A percentile compares a stretch with the other conserved stretches of the same genome.
Conservation (phyloP, 106 monocot species). For the Acorus calamus region DNA sequence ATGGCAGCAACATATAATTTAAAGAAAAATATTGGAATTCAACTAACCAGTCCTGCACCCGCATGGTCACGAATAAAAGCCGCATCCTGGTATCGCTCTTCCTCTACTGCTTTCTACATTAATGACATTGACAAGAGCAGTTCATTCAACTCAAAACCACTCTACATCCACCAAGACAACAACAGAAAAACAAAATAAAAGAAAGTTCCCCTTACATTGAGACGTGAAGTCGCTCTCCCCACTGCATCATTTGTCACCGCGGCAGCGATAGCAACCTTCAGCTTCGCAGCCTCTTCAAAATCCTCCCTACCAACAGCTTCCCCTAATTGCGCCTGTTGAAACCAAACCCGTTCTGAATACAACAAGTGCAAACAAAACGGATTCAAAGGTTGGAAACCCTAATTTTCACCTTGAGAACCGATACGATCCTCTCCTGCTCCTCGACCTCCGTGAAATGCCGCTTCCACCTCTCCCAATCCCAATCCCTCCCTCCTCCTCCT, state of each 20-base stretch:
- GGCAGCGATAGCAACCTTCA: slow-evolving; percentile 63
- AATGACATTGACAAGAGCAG: slow-evolving; percentile 13
- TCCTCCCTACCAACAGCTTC: slow-evolving; percentile 72
- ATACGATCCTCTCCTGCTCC: slow-evolving; percentile 62
- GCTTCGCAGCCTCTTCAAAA: slow-evolving; percentile 64
- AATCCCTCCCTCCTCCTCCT: slow-evolving; percentile 31
- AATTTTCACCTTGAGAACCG: slow-evolving; percentile 47
- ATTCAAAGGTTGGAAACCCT: background rate
- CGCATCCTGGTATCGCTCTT: slow-evolving; percentile 77
- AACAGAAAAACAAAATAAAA: slow-evolving; percentile 6
- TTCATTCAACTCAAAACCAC: background rate
- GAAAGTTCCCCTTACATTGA: slow-evolving; percentile 34
- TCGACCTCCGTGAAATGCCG: slow-evolving; percentile 63
- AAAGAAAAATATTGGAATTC: background rate
- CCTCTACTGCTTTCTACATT: slow-evolving; percentile 64
- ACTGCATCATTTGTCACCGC: slow-evolving; percentile 59
- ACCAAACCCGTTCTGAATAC: background rate
- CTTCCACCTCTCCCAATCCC: slow-evolving; percentile 93
- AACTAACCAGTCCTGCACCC: slow-evolving; percentile 81
- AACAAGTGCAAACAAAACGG: slow-evolving; percentile 5
- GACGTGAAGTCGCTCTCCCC: slow-evolving; percentile 48
- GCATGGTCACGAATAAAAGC: slow-evolving; percentile 66
- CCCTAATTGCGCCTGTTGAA: slow-evolving; percentile 53
- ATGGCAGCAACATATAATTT: background rate
- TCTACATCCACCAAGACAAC: background rate